Base-by-base conservation (phyloP, 2,329 filamentous ascomycete genomes). In the Paecilomyces sp. region DNA sequence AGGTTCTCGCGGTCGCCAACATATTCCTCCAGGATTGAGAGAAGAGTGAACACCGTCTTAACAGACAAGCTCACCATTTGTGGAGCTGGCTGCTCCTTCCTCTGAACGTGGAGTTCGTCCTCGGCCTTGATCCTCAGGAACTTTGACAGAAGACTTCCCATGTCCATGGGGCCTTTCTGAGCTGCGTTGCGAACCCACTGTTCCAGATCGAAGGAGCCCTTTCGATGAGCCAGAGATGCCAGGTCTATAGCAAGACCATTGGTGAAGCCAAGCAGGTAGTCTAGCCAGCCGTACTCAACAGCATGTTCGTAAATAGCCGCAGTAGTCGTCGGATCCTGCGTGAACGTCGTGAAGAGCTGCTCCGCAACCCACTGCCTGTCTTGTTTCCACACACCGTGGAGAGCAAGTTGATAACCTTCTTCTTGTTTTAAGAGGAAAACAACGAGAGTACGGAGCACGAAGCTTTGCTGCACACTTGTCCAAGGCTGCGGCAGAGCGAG, bases 381-480 rank as follows among this genome's bases (percentile, higher is more conserved):
- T 70, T 94, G 92, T 66, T 89, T 88, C 92, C 93, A 97, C 5
- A 96, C 79, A 60, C 91, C 92, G 70, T 96, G 88, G 60, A 99
- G 83, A 13, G 96, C 93, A 63, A 97, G 95, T 65, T 92, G 88
- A 71, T 91, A 89, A 58, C 92, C 85, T 3, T 87, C 83, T 11
- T 91, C 86, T 59, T 87, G 84, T 73, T 92, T 92, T 68, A 87
- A 84, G 30, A 97, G 81, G 71, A 96, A 97, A 11, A 89, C 89
- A 57, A 90, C 87, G 67, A 97, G 93, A 24, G 80, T 74, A 58
- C 77, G 73, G 61, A 79, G 66, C 33, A 83, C 74, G 54, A 81
- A 78, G 61, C 74, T 79, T 57, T 80, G 75, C 56, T 82, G 79
- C 22, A 78, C 74, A 58, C 68, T 68, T 3, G 75, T 76, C 79